Base-by-base conservation (phyloP, 352 stramenopile genomes). In the Pythium utonaiense region DNA sequence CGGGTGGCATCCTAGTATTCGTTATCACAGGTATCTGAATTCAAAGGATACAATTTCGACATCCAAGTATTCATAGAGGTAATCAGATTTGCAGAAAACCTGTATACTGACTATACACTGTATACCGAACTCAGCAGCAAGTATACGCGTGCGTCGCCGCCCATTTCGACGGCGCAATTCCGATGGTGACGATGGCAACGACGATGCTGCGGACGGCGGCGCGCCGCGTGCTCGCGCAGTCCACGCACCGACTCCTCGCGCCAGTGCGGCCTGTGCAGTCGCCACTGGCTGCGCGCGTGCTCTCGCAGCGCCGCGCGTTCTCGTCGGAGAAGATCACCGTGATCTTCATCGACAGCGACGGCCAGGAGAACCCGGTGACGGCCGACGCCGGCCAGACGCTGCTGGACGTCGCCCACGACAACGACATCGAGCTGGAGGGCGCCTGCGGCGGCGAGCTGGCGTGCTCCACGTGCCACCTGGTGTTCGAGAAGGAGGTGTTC, bases 381-480 rank as follows among this genome's bases (percentile, higher is more conserved):
- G 91, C 90, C 1, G 64, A 69, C 1, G 69, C 86, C 13, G 90
- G 91, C 22, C 54, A 96, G 36, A 85, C 80, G 38, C 70, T 98
- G 30, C 71, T 97, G 49, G 91, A 98, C 49, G 85, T 98, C 51
- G 91, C 91, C 10, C 86, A 97, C 49, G 86, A 96, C 38, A 94
- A 98, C 69, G 91, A 97, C 74, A 80, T 98, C 40, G 93, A 98
- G 71, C 76, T 98, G 3, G 93, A 98, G 74, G 73, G 91, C 40
- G 93, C 93, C 10, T 98, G 93, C 50, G 93, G 93, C 3, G 92
- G 92, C 10, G 93, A 98, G 63, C 64, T 97, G 24, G 93, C 93
- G 21, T 98, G 93, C 68, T 97, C 89, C 36, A 98, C 93, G 28
- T 98, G 93, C 74, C 93, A 98, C 77, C 67, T 97, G 47, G 75